Percentiles rank a stretch among this genome's conserved stretches.
Evolutionary conservation across 2,329 filamentous ascomycete genomes (phyloP).

Genomic region (Hypoxylon rubiginosum): DNA sequence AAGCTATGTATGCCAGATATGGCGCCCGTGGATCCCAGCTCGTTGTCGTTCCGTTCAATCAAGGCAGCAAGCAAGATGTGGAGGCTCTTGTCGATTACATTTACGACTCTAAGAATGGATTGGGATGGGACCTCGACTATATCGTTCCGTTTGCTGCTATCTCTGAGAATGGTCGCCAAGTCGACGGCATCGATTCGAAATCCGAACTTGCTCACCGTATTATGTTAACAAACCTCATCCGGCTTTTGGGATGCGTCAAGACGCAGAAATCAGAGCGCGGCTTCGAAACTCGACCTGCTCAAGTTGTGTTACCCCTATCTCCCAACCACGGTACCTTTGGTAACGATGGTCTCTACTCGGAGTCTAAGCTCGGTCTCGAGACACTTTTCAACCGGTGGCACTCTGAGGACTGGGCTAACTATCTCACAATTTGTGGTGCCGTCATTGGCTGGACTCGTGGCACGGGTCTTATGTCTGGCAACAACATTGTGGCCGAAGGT

Average conservation of each 20-base stretch:
- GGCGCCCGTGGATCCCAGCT: constrained; percentile 95
- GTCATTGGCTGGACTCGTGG: constrained; percentile 99
- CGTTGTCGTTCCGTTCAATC: constrained; percentile 98
- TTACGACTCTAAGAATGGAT: constrained; percentile 94
- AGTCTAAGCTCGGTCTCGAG: constrained; percentile 97
- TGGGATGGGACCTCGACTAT: constrained; percentile 98
- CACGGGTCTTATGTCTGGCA: constrained; percentile 96
- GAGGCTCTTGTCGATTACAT: constrained; percentile 96
- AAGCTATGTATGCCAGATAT: constrained; percentile 96
- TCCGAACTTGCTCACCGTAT: constrained; percentile 98
- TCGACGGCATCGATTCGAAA: constrained; percentile 95
- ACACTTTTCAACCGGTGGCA: constrained; percentile 99
- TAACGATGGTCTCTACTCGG: constrained; percentile 96
- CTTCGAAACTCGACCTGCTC: constrained; percentile 94
- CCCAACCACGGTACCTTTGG: constrained; percentile 99
- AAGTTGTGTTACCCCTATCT: constrained; percentile 94
- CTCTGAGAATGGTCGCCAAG: constrained; percentile 96
- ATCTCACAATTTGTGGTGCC: constrained; percentile 97
- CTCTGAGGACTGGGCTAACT: constrained; percentile 96
- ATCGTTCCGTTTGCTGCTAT: constrained; percentile 98
- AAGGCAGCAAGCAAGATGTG: constrained; percentile 97
- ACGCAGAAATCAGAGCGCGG: constrained; percentile 87
- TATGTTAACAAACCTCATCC: constrained; percentile 97
- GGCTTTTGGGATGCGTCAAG: constrained; percentile 92
- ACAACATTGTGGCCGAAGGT: constrained; percentile 97